Base-by-base conservation (phyloP, 176 grass and related monocot genomes). In the Saccharum officinarum region DNA sequence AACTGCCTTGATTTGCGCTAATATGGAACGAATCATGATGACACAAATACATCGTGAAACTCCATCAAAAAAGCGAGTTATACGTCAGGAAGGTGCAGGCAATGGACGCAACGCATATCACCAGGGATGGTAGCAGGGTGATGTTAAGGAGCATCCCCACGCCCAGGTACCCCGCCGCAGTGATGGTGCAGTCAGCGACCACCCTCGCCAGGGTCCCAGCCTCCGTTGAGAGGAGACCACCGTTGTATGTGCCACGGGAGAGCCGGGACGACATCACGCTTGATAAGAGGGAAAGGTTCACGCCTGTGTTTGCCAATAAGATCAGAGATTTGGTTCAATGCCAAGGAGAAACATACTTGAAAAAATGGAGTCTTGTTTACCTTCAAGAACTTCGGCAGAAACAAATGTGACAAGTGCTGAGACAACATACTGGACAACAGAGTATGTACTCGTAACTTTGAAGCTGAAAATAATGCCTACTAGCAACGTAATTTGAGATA, bases 381-480 rank as follows among this genome's bases (percentile, higher is more conserved):
- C 97, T 94, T 99, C 93, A 57, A 99, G 97, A 66, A 99, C 97
- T 94, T 99, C 92, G 73, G 97, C 93, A 69, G 88, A 94, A 34
- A 99, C 93, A 78, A 98, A 99, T 15, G 94, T 96, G 31, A 94
- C 47, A 3, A 96, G 78, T 5, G 97, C 97, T 14, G 97, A 99
- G 18, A 6, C 23, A 5, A 99, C 93, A 67, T 96, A 99, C 45
- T 99, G 92, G 52, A 84, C 62, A 40, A 85, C 79, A 39, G 91
- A 87, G 75, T 99, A 99, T 59, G 71, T 86, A 2, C 84, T 82
- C 16, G 91, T 94, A 25, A 96, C 86, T 33, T 92, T 91, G 83
- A 99, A 99, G 86, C 93, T 96, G 28, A 94, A 91, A 54, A 96
- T 33, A 80, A 99, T 86, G 34, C 97, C 97, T 23, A 92, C 69